A percentile compares a stretch with the other conserved stretches of the same genome.
Evolutionary conservation across 148 eudicot genomes (phyloP).

Genomic region (Diospyros kaki): DNA sequence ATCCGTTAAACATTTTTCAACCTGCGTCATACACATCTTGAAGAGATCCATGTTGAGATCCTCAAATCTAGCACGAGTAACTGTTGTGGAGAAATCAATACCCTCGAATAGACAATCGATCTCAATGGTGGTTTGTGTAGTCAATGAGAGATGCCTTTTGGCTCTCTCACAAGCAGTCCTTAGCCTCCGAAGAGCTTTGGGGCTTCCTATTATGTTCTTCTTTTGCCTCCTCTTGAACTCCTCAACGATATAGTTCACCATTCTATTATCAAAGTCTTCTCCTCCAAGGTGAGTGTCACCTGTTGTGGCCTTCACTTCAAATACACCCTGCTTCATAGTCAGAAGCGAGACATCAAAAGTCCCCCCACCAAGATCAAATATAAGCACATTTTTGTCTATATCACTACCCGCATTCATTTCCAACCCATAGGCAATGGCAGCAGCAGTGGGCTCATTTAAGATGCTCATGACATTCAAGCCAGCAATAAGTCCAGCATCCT

Average conservation of each 20-base stretch:
- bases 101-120: constrained; percentile 40
- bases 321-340: constrained; percentile 37
- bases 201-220: constrained; percentile 40
- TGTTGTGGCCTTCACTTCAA: constrained; percentile 31
- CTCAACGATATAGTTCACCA: constrained; percentile 38
- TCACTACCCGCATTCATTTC: constrained; percentile 26
- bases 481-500: constrained; percentile 42
- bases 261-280: constrained; percentile 39
- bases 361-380: constrained; percentile 41
- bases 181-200: constrained; percentile 36
- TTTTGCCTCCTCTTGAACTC: constrained; percentile 39
- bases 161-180: constrained; percentile 39
- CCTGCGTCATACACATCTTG: constrained; percentile 39
- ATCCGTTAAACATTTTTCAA: constrained; percentile 38
- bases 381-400: constrained; percentile 37
- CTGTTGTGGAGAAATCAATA: constrained; percentile 34
- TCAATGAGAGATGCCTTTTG: constrained; percentile 35
- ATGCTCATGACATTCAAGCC: constrained; percentile 42
- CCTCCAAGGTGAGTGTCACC: constrained; percentile 46
- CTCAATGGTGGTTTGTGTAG: constrained; percentile 40
- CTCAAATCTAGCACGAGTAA: constrained; percentile 37
- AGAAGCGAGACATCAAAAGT: constrained; percentile 38
- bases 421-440: constrained; percentile 40
- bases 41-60: constrained; percentile 42
- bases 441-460: constrained; percentile 42